Base-by-base conservation (phyloP, 345 rosid species). In the Aurinia saxatilis region DNA sequence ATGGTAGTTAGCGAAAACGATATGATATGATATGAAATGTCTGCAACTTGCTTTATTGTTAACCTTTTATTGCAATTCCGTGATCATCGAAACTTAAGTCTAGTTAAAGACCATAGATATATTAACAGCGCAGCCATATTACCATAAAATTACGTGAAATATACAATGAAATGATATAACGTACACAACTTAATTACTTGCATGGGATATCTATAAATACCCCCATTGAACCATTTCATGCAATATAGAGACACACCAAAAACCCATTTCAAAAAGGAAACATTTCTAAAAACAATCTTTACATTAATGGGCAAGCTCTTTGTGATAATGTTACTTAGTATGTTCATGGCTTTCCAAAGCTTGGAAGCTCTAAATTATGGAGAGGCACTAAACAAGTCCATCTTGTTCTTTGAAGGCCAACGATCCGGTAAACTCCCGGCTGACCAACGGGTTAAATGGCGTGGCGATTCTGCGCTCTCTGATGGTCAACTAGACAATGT, bases 391-490 rank as follows among this genome's bases (percentile, higher is more conserved):
- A 57, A 50, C 50, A 85, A 85, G 57, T 75, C 93, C 7, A 79
- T 90, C 52, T 59, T 87, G 60, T 87, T 90, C 78, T 85, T 83
- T 35, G 86, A 85, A 71, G 95, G 92, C 52, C 97, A 90, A 71
- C 80, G 97, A 18, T 87, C 95, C 0, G 95, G 97, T 35, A 70
- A 71, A 51, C 77, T 90, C 56, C 85, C 88, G 4, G 8, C 49
- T 0, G 60, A 51, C 59, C 97, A 82, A 65, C 75, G 89, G 31
- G 82, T 81, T 33, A 61, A 42, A 40, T 87, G 98, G 95, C 81
- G 95, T 61, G 84, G 68, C 18, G 41, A 81, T 61, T 91, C 98
- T 23, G 95, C 87, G 5, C 90, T 85, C 30, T 51, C 76, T 1
- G 96, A 91, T 34, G 98, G 96, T 69, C 16, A 64, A 45, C 68